Evolutionary conservation across 148 eudicot genomes (phyloP).

Genomic region (Arbutus unedo): DNA sequence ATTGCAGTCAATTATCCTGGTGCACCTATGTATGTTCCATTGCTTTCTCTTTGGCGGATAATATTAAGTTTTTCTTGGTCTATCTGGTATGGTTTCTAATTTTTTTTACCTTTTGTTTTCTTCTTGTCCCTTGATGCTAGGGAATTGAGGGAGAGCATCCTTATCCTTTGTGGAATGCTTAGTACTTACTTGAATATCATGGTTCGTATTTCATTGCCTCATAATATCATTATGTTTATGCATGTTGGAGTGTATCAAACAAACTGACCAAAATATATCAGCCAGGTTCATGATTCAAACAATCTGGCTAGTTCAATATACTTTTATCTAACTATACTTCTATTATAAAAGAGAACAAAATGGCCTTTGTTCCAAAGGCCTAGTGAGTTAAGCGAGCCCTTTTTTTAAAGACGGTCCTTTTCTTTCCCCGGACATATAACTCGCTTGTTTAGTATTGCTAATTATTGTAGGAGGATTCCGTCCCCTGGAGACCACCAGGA

Average conservation of each 20-base stretch:
- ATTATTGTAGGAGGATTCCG: too few relatives aligned
- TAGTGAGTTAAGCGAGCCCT: too few relatives aligned
- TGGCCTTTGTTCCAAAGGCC: too few relatives aligned
- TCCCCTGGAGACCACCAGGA: too few relatives aligned
- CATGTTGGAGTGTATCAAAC: neutral
- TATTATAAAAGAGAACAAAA: too few relatives aligned
- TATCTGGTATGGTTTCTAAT: constrained; percentile 8
- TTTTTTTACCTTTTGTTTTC: neutral
- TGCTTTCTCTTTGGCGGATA: neutral
- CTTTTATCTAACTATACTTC: too few relatives aligned
- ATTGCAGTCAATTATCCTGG: neutral
- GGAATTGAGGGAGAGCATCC: constrained; percentile 69
- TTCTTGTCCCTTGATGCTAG: constrained; percentile 34
- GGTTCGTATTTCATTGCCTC: constrained; percentile 46
- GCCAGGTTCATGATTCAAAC: too few relatives aligned
- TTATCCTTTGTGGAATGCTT: constrained; percentile 86
- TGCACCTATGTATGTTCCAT: neutral
- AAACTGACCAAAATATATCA: too few relatives aligned
- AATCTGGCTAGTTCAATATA: too few relatives aligned
- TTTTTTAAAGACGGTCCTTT: too few relatives aligned
- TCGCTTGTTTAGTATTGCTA: too few relatives aligned
- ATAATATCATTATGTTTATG: neutral
- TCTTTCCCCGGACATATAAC: too few relatives aligned
- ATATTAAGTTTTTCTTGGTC: neutral
- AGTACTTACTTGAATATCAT: constrained; percentile 74